phyloP scores from a whole-genome alignment of 352 stramenopile genomes.

The Globisporangium camurandrum region DNA sequence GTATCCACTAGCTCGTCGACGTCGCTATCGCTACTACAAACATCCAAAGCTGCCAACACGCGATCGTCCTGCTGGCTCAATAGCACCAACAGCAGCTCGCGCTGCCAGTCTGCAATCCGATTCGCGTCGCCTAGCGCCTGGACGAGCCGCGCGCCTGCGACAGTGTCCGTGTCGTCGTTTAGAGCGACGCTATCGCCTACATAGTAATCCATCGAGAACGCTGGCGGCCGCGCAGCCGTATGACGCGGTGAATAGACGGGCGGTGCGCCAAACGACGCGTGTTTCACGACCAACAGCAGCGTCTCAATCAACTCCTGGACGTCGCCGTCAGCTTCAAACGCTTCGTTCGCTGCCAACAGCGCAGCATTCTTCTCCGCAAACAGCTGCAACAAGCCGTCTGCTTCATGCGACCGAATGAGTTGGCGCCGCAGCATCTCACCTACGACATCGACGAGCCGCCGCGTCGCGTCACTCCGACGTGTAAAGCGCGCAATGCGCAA shows the following conservation, averaged over 20 bases:
- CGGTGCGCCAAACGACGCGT: slow-evolving; percentile 48
- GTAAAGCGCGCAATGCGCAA: slow-evolving; percentile 46
- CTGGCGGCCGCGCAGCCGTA: slow-evolving; percentile 6
- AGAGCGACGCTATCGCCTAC: slow-evolving; percentile 6
- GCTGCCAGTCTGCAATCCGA: slow-evolving; percentile 42
- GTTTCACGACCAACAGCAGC: slow-evolving; percentile 73
- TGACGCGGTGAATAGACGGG: slow-evolving; percentile 16
- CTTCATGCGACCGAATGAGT: slow-evolving; percentile 42
- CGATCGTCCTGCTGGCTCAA: slow-evolving; percentile 34
- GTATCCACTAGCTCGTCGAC: slow-evolving; percentile 43
- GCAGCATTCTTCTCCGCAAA: slow-evolving; percentile 66
- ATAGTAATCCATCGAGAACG: not conserved
- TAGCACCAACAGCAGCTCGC: slow-evolving; percentile 46
- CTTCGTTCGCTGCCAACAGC: slow-evolving; percentile 61
- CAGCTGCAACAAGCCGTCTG: slow-evolving; percentile 50
- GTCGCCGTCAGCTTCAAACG: slow-evolving; percentile 62
- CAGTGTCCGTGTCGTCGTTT: slow-evolving; percentile 15
- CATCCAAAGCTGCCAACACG: slow-evolving; percentile 43
- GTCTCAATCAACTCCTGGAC: slow-evolving; percentile 74
- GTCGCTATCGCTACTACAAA: slow-evolving; percentile 45
- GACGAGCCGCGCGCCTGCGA: slow-evolving; percentile 21
- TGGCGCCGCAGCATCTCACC: slow-evolving; percentile 56
- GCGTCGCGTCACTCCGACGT: slow-evolving; percentile 31
- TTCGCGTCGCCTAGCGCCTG: slow-evolving; percentile 26
- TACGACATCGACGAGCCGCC: slow-evolving; percentile 56